A percentile compares a stretch with the other conserved stretches of the same genome.
Conservation (phyloP, 192 early-diverging fungal genomes). For the Gigaspora rosea region DNA sequence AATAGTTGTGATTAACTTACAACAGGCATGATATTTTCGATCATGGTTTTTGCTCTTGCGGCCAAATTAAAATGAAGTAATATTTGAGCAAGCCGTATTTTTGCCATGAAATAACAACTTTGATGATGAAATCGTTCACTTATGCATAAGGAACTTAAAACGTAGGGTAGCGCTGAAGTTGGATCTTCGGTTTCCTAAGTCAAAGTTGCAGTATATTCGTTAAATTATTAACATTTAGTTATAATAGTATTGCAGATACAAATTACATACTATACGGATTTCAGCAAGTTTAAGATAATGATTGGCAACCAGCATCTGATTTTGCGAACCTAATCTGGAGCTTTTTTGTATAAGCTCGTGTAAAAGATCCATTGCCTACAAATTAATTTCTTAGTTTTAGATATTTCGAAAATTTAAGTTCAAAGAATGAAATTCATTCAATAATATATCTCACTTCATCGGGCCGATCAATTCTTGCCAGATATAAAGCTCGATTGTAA, state of each 20-base stretch:
- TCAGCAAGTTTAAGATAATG: constrained; percentile 29
- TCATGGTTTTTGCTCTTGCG: constrained; percentile 18
- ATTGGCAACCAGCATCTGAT: constrained; percentile 29
- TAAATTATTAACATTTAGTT: background rate
- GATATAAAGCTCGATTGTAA: constrained; percentile 12
- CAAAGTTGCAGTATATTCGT: background rate
- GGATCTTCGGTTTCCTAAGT: constrained; percentile 12
- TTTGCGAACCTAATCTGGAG: constrained; percentile 5
- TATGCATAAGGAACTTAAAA: constrained; percentile 23
- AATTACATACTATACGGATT: constrained; percentile 26
- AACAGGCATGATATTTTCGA: constrained; percentile 28
- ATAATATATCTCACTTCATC: constrained; percentile 13
- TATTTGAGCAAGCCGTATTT: constrained; percentile 23
- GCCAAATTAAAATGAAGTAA: constrained; percentile 25
- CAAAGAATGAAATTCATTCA: background rate
- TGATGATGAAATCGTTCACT: constrained; percentile 33
- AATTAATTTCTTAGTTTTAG: background rate
- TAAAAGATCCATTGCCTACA: constrained; percentile 14
- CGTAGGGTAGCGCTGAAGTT: constrained; percentile 27
- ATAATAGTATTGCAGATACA: background rate
- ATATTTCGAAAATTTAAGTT: background rate
- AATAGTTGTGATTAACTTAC: background rate
- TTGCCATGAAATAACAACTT: constrained; percentile 30
- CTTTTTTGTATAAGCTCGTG: constrained; percentile 20
- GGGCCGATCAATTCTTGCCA: constrained; percentile 2